Evolutionary conservation across 495 filamentous ascomycete species (phyloP).

Genomic region (Xylaria longipes): DNA sequence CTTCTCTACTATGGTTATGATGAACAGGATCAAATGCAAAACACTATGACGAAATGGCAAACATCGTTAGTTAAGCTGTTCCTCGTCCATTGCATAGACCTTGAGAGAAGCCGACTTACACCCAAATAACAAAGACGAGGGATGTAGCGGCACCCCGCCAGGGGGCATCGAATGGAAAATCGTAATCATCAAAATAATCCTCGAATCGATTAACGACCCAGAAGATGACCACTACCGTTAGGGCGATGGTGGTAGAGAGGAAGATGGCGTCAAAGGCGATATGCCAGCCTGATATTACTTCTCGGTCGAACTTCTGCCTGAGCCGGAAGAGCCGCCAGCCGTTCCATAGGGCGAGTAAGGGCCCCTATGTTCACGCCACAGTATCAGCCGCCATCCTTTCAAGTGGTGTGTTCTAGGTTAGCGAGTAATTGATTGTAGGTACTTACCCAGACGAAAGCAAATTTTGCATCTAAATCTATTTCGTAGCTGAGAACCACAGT

Average conservation of each 20-base stretch:
- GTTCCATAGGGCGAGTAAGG: slow-evolving; percentile 14
- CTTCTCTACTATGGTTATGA: slow-evolving; percentile 2
- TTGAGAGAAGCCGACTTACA: background rate
- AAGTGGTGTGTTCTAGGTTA: background rate
- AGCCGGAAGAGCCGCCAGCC: slow-evolving; percentile 14
- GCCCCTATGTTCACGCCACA: background rate
- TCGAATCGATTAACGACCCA: background rate
- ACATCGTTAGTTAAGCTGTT: background rate
- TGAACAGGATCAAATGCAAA: slow-evolving; percentile 3
- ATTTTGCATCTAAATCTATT: background rate
- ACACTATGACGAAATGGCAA: background rate
- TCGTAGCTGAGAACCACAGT: background rate
- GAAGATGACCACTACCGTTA: background rate
- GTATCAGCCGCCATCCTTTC: background rate
- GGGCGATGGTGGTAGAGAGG: background rate
- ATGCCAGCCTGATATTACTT: slow-evolving; percentile 15
- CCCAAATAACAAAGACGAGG: background rate
- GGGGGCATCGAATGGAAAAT: background rate
- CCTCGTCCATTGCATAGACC: background rate
- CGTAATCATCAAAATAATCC: background rate
- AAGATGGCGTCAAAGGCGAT: background rate
- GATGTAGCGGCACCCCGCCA: background rate
- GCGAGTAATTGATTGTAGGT: background rate
- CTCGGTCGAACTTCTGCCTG: slow-evolving; percentile 7
- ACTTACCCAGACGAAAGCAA: slow-evolving; percentile 10